A percentile compares a stretch with the other conserved stretches of the same genome.
These are phyloP conservation scores for Tuber microsphaerosporum DNA, from an alignment of 495 filamentous ascomycete species.

Conservation along the genomic window DNA sequence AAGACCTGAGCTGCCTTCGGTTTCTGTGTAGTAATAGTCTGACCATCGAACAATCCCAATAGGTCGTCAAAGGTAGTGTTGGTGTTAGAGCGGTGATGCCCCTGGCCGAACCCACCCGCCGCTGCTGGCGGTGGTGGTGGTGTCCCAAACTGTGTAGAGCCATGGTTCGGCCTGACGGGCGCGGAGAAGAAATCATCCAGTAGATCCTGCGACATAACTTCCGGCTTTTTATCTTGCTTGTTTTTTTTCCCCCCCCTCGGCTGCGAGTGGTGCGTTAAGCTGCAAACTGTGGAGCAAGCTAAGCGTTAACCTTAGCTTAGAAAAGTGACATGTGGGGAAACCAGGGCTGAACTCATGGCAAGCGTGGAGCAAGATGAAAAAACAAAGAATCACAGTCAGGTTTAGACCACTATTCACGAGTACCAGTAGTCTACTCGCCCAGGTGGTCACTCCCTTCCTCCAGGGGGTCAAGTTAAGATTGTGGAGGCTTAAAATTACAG, in stretches of 20 bases:
- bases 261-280: background rate
- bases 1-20: conserved; percentile 24
- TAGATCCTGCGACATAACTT: conserved; percentile 39
- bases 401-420: background rate
- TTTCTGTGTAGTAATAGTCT: conserved; percentile 8
- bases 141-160: conserved; percentile 11
- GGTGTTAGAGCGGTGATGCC: conserved; percentile 1
- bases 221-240: conserved; percentile 5
- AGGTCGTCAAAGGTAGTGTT: conserved; percentile 38
- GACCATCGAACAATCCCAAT: conserved; percentile 26
- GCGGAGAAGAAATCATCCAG: conserved; percentile 36
- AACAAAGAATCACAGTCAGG: background rate
- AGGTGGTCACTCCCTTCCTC: background rate
- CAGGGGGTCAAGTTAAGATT: background rate
- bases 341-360: background rate
- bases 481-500: background rate
- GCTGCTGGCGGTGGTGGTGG: conserved; percentile 5
- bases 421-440: too few relatives aligned
- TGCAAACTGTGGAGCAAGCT: background rate
- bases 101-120: background rate
- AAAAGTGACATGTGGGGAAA: background rate
- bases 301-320: background rate
- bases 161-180: conserved; percentile 8
- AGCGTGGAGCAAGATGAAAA: background rate
- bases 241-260: background rate